Percentiles rank a stretch among this genome's conserved stretches.
phyloP scores from a whole-genome alignment of 2,329 filamentous ascomycete genomes.

The Zarea fungicola region DNA sequence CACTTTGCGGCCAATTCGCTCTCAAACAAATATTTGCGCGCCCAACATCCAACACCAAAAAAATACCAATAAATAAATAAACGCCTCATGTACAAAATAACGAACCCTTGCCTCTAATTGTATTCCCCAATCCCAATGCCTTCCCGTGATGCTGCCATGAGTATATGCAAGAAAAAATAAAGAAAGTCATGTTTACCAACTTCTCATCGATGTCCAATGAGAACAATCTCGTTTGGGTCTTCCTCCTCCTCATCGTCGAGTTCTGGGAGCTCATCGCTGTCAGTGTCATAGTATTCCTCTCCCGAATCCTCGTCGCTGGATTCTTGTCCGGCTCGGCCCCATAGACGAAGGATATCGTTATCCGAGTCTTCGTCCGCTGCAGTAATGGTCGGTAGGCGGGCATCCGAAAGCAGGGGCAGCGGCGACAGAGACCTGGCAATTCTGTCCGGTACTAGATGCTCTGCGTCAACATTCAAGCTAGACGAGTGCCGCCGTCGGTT shows the following conservation, averaged over 20 bases:
- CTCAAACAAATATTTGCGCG: too few relatives aligned
- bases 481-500: conserved; percentile 37
- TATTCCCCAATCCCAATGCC: background rate
- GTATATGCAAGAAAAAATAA: background rate
- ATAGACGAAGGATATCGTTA: conserved; percentile 54
- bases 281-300: conserved; percentile 41
- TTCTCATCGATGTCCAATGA: conserved; percentile 38
- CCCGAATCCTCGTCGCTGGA: conserved; percentile 44
- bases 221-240: conserved; percentile 42
- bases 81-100: background rate
- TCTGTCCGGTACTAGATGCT: conserved; percentile 33
- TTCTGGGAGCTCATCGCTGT: conserved; percentile 36
- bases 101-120: background rate
- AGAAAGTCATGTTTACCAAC: background rate
- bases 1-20: too few relatives aligned
- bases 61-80: too few relatives aligned
- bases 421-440: conserved; percentile 43
- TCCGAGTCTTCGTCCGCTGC: conserved; percentile 42
- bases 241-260: conserved; percentile 42
- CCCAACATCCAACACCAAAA: too few relatives aligned
- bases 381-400: conserved; percentile 21
- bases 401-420: conserved; percentile 22
- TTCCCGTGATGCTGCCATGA: background rate
- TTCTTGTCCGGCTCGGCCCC: conserved; percentile 43
- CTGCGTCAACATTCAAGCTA: conserved; percentile 27